Conservation (phyloP, 2,329 filamentous ascomycete genomes). For the Aspergillus versicolor region DNA sequence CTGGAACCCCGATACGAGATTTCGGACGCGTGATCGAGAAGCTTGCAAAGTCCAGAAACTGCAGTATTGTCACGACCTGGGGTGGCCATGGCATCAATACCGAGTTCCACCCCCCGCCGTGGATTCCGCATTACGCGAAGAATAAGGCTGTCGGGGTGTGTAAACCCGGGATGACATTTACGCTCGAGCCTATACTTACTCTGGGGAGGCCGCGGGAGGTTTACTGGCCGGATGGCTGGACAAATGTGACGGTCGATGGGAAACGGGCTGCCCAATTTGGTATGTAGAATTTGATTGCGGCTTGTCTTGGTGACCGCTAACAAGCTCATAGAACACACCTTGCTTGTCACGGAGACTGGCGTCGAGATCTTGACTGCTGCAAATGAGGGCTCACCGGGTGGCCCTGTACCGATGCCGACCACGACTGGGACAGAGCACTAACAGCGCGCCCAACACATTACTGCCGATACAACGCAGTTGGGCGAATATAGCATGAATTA, state of each 20-base stretch:
- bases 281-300: constrained; percentile 4
- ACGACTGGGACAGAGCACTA: too few relatives aligned
- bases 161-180: constrained; percentile 93
- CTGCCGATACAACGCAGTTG: too few relatives aligned
- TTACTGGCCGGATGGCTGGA: constrained; percentile 97
- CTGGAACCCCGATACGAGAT: constrained; percentile 79
- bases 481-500: too few relatives aligned
- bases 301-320: constrained; percentile 9
- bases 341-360: constrained; percentile 75
- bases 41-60: constrained; percentile 73
- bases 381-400: constrained; percentile 66
- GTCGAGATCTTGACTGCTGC: constrained; percentile 74
- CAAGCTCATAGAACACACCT: constrained; percentile 61
- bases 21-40: constrained; percentile 86
- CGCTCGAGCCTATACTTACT: constrained; percentile 93
- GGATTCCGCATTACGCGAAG: constrained; percentile 91
- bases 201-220: constrained; percentile 80
- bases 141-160: constrained; percentile 90
- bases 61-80: constrained; percentile 84
- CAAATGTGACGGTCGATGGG: constrained; percentile 82
- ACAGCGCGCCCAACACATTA: too few relatives aligned
- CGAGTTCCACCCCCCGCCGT: constrained; percentile 85
- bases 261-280: constrained; percentile 85
- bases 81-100: constrained; percentile 89
- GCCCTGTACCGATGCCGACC: constrained; percentile 57